Conservation (phyloP, 805 yeast species). For the Nakazawaea laoshanensis region DNA sequence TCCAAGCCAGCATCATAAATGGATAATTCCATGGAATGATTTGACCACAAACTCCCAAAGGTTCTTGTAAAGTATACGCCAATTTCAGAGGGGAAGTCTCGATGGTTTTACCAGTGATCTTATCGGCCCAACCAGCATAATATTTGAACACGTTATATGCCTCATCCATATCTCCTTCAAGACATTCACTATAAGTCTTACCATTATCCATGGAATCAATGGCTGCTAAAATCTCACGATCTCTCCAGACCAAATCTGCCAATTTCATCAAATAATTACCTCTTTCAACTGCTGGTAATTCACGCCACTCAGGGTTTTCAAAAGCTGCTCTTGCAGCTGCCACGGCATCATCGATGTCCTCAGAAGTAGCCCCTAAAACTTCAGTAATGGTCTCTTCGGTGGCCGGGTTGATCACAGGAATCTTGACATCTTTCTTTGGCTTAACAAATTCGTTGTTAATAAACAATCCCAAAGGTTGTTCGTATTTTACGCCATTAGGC, state of each 20-base stretch:
- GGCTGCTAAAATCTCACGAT: slow-evolving; percentile 39
- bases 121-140: slow-evolving; percentile 77
- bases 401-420: slow-evolving; percentile 54
- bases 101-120: slow-evolving; percentile 56
- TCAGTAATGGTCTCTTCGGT: slow-evolving; percentile 55
- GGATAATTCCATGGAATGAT: slow-evolving; percentile 48
- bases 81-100: slow-evolving; percentile 44
- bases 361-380: slow-evolving; percentile 47
- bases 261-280: slow-evolving; percentile 42
- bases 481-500: slow-evolving; percentile 53
- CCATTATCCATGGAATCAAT: slow-evolving; percentile 54
- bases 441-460: slow-evolving; percentile 55
- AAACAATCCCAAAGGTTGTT: slow-evolving; percentile 48
- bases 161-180: slow-evolving; percentile 43
- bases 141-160: slow-evolving; percentile 48
- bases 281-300: slow-evolving; percentile 40
- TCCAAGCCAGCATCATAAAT: slow-evolving; percentile 42
- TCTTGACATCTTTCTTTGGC: slow-evolving; percentile 47
- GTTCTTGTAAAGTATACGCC: slow-evolving; percentile 45
- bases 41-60: slow-evolving; percentile 43
- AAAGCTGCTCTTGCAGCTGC: slow-evolving; percentile 59
- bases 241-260: slow-evolving; percentile 41
- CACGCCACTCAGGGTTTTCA: slow-evolving; percentile 34
- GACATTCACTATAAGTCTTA: slow-evolving; percentile 39
- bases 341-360: slow-evolving; percentile 62